A percentile compares a stretch with the other conserved stretches of the same genome.
Conservation (phyloP, 257 asterid genomes). For the Mentha longifolia region DNA sequence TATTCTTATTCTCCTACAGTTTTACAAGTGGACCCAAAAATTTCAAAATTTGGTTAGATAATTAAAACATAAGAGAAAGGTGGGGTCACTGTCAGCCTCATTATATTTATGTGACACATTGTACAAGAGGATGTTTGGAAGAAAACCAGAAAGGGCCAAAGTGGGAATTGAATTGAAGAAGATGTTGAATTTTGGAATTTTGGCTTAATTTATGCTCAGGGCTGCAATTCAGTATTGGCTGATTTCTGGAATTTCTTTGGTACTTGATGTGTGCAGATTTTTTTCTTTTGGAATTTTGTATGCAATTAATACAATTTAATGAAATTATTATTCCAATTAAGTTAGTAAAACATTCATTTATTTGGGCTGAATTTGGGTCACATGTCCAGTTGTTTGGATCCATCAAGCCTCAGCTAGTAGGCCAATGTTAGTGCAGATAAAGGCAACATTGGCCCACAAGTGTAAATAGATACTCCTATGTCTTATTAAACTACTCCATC, state of each 20-base stretch:
- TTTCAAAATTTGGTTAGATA: conserved; percentile 26
- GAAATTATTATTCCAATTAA: background rate
- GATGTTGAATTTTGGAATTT: conserved; percentile 35
- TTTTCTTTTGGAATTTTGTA: conserved; percentile 15
- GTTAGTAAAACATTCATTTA: conserved; percentile 9
- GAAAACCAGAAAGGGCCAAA: conserved; percentile 42
- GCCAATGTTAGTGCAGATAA: background rate
- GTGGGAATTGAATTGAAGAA: conserved; percentile 1
- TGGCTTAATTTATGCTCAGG: background rate
- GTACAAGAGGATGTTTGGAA: conserved; percentile 55
- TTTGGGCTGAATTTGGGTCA: background rate
- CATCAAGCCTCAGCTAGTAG: background rate
- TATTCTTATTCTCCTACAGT: conserved; percentile 40
- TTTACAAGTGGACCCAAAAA: conserved; percentile 30
- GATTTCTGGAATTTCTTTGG: conserved; percentile 33
- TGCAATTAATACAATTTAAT: background rate
- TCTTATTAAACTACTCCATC: too few relatives aligned
- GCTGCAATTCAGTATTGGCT: conserved; percentile 33
- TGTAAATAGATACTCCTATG: background rate
- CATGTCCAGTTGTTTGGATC: background rate
- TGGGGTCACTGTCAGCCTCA: conserved; percentile 52
- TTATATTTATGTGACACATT: conserved; percentile 47
- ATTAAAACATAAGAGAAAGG: conserved; percentile 25
- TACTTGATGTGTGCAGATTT: conserved; percentile 31
- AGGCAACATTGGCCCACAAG: background rate